phyloP scores from a whole-genome alignment of 345 rosid species.

The Aquilaria sinensis region DNA sequence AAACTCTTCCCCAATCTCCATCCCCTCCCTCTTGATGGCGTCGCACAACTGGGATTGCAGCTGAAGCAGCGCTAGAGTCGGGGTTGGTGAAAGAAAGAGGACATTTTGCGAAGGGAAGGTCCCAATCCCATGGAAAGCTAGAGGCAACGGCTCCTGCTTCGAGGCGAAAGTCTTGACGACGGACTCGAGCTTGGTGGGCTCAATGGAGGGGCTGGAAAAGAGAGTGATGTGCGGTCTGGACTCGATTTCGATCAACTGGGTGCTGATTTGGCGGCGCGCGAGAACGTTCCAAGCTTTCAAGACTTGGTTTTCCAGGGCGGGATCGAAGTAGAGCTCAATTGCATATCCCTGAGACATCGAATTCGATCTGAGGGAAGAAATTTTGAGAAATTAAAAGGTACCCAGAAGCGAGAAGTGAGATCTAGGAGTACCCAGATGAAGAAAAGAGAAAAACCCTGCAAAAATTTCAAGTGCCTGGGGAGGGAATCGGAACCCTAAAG shows the following conservation, averaged over 20 bases:
- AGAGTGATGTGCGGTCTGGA: slow-evolving; percentile 96
- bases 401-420: slow-evolving; percentile 15
- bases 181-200: slow-evolving; percentile 68
- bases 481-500: background rate
- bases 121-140: slow-evolving; percentile 70
- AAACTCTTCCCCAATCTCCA: slow-evolving; percentile 70
- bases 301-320: slow-evolving; percentile 95
- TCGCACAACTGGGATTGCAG: slow-evolving; percentile 69
- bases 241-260: slow-evolving; percentile 85
- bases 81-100: slow-evolving; percentile 75
- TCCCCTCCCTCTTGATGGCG: slow-evolving; percentile 71
- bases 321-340: slow-evolving; percentile 96
- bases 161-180: slow-evolving; percentile 50
- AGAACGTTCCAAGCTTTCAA: slow-evolving; percentile 97
- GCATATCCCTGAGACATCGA: slow-evolving; percentile 77
- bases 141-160: slow-evolving; percentile 62
- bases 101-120: slow-evolving; percentile 58
- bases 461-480: background rate
- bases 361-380: background rate
- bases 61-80: slow-evolving; percentile 66
- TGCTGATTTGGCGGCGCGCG: slow-evolving; percentile 97
- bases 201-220: slow-evolving; percentile 47
- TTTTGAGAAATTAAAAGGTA: slow-evolving; percentile 6
- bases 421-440: slow-evolving; percentile 11
- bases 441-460: background rate